Percentiles rank a stretch among this genome's conserved stretches.
phyloP scores from a whole-genome alignment of 768 basidiomycete species.

The Heimioporus sp. region DNA sequence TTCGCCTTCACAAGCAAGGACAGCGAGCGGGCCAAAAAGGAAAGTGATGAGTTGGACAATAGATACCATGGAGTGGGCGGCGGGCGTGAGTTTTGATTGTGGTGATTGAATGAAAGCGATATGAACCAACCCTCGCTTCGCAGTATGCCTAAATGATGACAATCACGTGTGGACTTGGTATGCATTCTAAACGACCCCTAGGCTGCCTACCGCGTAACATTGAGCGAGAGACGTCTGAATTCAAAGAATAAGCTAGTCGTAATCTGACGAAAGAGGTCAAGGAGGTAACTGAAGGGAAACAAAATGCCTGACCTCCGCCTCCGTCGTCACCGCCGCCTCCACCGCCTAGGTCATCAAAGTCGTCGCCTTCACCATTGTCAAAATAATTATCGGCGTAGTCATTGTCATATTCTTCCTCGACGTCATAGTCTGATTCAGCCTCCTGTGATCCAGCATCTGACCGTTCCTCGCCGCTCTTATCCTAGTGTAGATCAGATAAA shows the following conservation, averaged over 20 bases:
- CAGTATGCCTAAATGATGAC: background rate
- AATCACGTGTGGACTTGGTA: constrained; percentile 22
- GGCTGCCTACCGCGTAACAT: constrained; percentile 3
- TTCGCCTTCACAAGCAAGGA: constrained; percentile 65
- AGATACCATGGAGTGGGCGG: constrained; percentile 17
- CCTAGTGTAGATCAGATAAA: constrained; percentile 34
- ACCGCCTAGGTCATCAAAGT: constrained; percentile 73
- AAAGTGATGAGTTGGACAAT: constrained; percentile 21
- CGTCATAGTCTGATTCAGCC: constrained; percentile 75
- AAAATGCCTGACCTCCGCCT: constrained; percentile 45
- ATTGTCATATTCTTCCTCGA: constrained; percentile 89
- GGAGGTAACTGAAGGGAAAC: background rate
- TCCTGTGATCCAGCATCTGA: constrained; percentile 68
- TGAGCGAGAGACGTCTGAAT: background rate
- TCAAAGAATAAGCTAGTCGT: constrained; percentile 21
- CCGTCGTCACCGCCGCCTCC: constrained; percentile 65
- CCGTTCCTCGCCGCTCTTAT: constrained; percentile 68
- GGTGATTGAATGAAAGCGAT: background rate
- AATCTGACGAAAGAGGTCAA: constrained; percentile 14
- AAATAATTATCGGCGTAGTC: constrained; percentile 92
- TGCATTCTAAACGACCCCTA: background rate
- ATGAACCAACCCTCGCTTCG: background rate
- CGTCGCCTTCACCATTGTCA: constrained; percentile 84
- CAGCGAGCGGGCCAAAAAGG: constrained; percentile 34
- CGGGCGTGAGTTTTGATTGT: constrained; percentile 7